Conservation (phyloP, 306 rosid species). For the Carpinus viminea region DNA sequence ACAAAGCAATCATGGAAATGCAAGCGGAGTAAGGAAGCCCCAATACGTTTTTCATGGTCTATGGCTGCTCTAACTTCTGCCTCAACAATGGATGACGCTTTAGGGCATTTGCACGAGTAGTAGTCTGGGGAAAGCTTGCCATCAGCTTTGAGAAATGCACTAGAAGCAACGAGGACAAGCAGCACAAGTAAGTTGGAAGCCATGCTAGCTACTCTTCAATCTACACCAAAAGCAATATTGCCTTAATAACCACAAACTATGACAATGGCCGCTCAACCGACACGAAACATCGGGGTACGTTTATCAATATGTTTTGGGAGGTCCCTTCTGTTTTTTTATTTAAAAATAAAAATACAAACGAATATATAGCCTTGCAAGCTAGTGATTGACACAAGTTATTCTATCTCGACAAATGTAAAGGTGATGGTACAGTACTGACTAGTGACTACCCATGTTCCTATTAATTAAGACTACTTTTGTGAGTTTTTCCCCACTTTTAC, state of each 20-base stretch:
- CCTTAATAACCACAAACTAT: constrained; percentile 14
- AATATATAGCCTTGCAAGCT: not conserved
- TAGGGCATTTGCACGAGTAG: constrained; percentile 47
- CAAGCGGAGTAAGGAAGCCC: constrained; percentile 62
- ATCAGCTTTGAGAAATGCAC: constrained; percentile 19
- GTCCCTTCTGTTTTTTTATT: no score
- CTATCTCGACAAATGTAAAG: not conserved
- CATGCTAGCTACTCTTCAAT: constrained; percentile 22
- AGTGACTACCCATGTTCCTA: not conserved
- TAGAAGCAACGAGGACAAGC: constrained; percentile 31
- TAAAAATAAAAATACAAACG: no score
- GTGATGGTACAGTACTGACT: no score
- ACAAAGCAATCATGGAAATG: constrained; percentile 76
- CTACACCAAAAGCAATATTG: not conserved
- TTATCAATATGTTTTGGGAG: no score
- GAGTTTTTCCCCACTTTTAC: not conserved
- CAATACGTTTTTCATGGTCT: constrained; percentile 38
- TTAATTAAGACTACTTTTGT: not conserved
- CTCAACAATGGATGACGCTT: constrained; percentile 38
- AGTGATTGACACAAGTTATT: not conserved
- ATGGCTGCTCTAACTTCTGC: constrained; percentile 44
- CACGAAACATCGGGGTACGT: not conserved
- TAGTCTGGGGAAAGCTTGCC: constrained; percentile 29
- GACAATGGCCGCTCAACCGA: not conserved
- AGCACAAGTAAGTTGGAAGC: constrained; percentile 36